Evolutionary conservation across 495 filamentous ascomycete species (phyloP).

Genomic region (Lasiosphaeriaceae sp.): DNA sequence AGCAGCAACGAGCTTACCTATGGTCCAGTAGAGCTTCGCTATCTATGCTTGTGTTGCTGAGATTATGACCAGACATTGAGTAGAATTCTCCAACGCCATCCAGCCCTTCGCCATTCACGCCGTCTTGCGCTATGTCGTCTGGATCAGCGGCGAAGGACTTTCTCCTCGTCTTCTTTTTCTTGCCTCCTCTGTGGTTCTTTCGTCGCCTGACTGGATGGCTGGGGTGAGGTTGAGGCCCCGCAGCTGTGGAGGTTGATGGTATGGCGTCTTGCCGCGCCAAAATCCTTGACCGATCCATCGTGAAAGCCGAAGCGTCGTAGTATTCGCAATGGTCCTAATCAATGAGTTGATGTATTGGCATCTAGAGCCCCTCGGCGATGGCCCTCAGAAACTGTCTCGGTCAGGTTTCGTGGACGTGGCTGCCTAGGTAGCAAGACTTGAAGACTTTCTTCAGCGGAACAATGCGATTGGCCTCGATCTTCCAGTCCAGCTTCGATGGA

Average conservation of each 20-base stretch:
- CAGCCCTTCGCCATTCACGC: constrained; percentile 31
- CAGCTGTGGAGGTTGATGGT: neutral
- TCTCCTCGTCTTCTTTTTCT: constrained; percentile 61
- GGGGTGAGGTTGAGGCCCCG: neutral
- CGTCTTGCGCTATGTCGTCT: constrained; percentile 41
- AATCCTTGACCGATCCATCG: constrained; percentile 3
- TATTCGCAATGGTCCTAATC: neutral
- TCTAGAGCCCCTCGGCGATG: neutral
- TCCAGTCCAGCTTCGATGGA: neutral
- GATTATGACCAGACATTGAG: constrained; percentile 49
- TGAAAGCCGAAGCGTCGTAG: neutral
- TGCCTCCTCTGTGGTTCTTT: constrained; percentile 47
- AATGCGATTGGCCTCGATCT: neutral
- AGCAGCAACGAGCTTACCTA: constrained; percentile 44
- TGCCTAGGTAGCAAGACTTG: neutral
- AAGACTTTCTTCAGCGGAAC: neutral
- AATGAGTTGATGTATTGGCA: neutral
- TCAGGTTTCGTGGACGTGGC: neutral
- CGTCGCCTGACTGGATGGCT: constrained; percentile 16
- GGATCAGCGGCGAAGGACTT: constrained; percentile 58
- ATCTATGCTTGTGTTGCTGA: constrained; percentile 78
- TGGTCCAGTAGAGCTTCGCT: constrained; percentile 79
- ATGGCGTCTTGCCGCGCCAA: neutral
- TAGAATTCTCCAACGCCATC: constrained; percentile 50
- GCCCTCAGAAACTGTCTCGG: neutral